These are phyloP conservation scores for Psilocybe tampanensis DNA, from an alignment of 768 basidiomycete genomes.

Conservation along the genomic window DNA sequence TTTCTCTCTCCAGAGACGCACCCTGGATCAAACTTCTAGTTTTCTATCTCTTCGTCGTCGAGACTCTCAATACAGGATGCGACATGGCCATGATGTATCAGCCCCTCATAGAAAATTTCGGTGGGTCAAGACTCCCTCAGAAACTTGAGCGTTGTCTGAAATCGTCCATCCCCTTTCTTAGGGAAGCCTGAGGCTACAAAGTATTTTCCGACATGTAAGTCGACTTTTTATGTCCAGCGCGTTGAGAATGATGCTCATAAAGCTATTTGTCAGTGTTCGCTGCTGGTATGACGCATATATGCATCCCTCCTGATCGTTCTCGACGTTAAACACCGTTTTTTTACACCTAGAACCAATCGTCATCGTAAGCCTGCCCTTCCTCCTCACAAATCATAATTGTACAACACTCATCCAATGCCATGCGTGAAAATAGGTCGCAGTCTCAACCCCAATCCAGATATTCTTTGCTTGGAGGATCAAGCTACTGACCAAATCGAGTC, in stretches of 20 bases:
- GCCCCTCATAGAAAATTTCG: slow-evolving; percentile 45
- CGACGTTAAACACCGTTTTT: not conserved
- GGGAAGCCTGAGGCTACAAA: slow-evolving; percentile 33
- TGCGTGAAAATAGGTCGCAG: slow-evolving; percentile 34
- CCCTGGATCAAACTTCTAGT: slow-evolving; percentile 46
- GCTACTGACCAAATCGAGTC: slow-evolving; percentile 39
- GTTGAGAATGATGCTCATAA: slow-evolving; percentile 1
- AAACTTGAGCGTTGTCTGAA: not conserved
- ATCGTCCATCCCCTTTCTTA: slow-evolving; percentile 6
- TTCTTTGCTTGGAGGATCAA: slow-evolving; percentile 48
- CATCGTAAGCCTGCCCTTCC: slow-evolving; percentile 25
- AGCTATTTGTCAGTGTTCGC: slow-evolving; percentile 19
- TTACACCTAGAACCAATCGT: slow-evolving; percentile 32
- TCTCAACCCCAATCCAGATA: slow-evolving; percentile 50
- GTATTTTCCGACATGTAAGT: slow-evolving; percentile 36
- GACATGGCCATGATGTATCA: slow-evolving; percentile 50
- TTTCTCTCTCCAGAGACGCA: slow-evolving; percentile 36
- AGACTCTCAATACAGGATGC: slow-evolving; percentile 45
- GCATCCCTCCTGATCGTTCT: not conserved
- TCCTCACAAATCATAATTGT: not conserved
- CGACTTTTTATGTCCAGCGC: not conserved
- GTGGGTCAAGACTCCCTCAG: slow-evolving; percentile 18
- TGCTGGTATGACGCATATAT: slow-evolving; percentile 10
- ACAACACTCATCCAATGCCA: no score
- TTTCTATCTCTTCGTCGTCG: slow-evolving; percentile 42